These are phyloP conservation scores for Amanita jacksonii DNA, from an alignment of 768 basidiomycete species.

Conservation along the genomic window DNA sequence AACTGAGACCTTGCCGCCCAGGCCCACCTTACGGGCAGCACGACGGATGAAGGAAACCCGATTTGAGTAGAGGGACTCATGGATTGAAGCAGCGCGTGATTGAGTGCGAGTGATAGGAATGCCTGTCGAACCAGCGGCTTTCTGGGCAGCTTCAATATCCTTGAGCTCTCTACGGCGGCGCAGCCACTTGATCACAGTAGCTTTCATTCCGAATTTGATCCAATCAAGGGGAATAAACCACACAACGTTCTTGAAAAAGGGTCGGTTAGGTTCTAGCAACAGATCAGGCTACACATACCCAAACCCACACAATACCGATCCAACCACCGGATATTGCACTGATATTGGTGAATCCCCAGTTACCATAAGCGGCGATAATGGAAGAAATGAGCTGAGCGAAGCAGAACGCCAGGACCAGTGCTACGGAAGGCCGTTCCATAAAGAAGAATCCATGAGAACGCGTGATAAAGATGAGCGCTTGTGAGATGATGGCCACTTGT, in stretches of 20 bases:
- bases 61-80: constrained; percentile 91
- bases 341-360: constrained; percentile 94
- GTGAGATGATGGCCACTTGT: constrained; percentile 98
- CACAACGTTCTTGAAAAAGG: constrained; percentile 61
- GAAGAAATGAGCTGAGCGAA: constrained; percentile 90
- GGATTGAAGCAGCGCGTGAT: constrained; percentile 82
- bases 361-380: constrained; percentile 87
- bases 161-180: constrained; percentile 55
- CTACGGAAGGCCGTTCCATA: constrained; percentile 88
- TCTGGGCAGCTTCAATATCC: constrained; percentile 19
- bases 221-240: constrained; percentile 96
- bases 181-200: constrained; percentile 78
- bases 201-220: constrained; percentile 97
- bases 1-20: constrained; percentile 71
- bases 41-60: constrained; percentile 90
- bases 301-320: constrained; percentile 97
- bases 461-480: constrained; percentile 94
- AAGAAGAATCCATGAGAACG: constrained; percentile 95
- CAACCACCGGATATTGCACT: constrained; percentile 76
- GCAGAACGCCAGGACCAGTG: constrained; percentile 85
- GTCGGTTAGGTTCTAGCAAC: constrained; percentile 10
- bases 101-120: constrained; percentile 79
- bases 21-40: constrained; percentile 81
- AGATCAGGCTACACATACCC: constrained; percentile 45
- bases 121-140: constrained; percentile 34